Base-by-base conservation (phyloP, 179 eudicot species). In the Carnegiea gigantea region DNA sequence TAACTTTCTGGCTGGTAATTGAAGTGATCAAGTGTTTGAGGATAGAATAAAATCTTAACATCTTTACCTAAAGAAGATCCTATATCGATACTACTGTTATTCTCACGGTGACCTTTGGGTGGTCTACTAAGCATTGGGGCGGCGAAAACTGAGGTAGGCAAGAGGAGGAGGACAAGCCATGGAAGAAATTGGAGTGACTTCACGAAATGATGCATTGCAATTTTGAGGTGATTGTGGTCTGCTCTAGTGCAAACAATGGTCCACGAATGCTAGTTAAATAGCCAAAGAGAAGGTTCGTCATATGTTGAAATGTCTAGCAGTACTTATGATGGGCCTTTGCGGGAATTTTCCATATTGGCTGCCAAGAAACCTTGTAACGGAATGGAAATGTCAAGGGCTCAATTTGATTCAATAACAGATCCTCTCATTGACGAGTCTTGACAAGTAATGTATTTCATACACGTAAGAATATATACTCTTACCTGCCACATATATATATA, bases 1-100 rank as follows among this genome's bases (percentile, higher is more conserved):
- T 84, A 84, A 78, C 84, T 81, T 74, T 84, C 65, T 15, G 79
- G 82, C 23, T 51, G 84, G 26, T 84, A 84, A 75, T 78, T 81
- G 49, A 84, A 84, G 57, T 81, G 87, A 43, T 84, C 84, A 59
- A 84, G 46, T 49, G 81, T 84, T 73, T 81, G 86, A 49, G 9
- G 36, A 75, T 81, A 80, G 40, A 44, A 80, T 21, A 60, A 48
- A 18, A 75, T 53, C 57, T 80, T 26, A 21, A 60, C 72, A 15
- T 73, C 75, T 59, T 60, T 40, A 8, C n/a, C 33, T 6, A 20
- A 53, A 21, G 77, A 43, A 57, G 33, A 70, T 82, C 46, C 48
- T 21, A 1, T 15, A 33, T 24, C 18, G 57, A 36, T 54, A 5
- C 23, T 33, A 54, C 0, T n/a, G 43, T 17, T 24, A 18, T 77